phyloP scores from a whole-genome alignment of 2,329 filamentous ascomycete genomes.

The Microsporum ferrugineum region DNA sequence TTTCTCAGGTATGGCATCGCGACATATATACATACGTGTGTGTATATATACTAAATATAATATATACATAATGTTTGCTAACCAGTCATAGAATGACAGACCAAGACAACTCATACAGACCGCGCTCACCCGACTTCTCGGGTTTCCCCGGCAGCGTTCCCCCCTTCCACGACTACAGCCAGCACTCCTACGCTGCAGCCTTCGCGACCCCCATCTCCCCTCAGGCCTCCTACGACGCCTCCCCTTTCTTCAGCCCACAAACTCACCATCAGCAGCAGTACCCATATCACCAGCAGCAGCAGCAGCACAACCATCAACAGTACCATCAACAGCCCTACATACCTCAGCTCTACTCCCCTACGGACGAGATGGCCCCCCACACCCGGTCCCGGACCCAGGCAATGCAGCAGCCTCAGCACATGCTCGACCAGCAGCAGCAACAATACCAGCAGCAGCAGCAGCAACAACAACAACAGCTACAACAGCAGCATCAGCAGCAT shows the following conservation, averaged over 20 bases:
- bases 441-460: slow-evolving; percentile 7
- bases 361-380: slow-evolving; percentile 33
- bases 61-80: not conserved
- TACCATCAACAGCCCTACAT: slow-evolving; percentile 16
- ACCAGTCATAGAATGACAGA: slow-evolving; percentile 31
- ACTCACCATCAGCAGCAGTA: slow-evolving; percentile 13
- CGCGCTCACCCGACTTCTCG: slow-evolving; percentile 39
- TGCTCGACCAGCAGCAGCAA: slow-evolving; percentile 2
- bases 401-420: slow-evolving; percentile 12
- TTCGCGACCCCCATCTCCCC: slow-evolving; percentile 27
- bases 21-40: not conserved
- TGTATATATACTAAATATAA: not conserved
- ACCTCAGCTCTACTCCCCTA: slow-evolving; percentile 19
- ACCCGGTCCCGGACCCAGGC: slow-evolving; percentile 27
- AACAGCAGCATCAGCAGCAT: not conserved
- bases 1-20: not conserved
- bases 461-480: slow-evolving; percentile 8
- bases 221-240: slow-evolving; percentile 37
- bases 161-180: slow-evolving; percentile 22
- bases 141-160: slow-evolving; percentile 34
- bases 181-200: slow-evolving; percentile 20
- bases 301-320: slow-evolving; percentile 15
- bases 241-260: slow-evolving; percentile 35
- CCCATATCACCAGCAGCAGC: slow-evolving; percentile 13
- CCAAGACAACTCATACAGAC: slow-evolving; percentile 36